phyloP scores from a whole-genome alignment of 495 filamentous ascomycete species.

The Talaromyces wortmannii region DNA sequence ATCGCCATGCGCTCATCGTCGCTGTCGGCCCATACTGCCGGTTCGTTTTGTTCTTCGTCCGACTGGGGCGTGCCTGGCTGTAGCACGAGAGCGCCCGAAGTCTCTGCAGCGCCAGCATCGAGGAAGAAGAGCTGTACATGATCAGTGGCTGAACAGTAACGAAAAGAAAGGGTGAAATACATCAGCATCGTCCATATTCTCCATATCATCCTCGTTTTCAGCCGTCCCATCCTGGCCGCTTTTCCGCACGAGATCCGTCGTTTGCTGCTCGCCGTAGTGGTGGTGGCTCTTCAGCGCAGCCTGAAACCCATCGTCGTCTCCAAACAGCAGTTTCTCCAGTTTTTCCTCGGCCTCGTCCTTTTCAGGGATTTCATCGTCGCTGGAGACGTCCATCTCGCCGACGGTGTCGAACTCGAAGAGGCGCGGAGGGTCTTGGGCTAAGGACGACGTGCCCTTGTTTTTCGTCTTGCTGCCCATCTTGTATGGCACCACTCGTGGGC shows the following conservation, averaged over 20 bases:
- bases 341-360: constrained; percentile 79
- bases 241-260: constrained; percentile 23
- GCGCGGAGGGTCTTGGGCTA: not conserved
- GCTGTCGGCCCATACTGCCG: constrained; percentile 82
- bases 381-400: constrained; percentile 16
- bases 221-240: constrained; percentile 28
- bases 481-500: too few species aligned
- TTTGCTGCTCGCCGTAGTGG: constrained; percentile 16
- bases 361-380: constrained; percentile 41
- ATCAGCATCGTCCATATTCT: constrained; percentile 56
- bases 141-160: constrained; percentile 3
- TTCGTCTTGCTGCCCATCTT: not conserved
- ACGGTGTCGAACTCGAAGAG: constrained; percentile 20
- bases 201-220: constrained; percentile 23
- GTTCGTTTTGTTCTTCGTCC: constrained; percentile 16
- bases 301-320: constrained; percentile 73
- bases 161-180: constrained; percentile 23
- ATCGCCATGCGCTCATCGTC: constrained; percentile 85
- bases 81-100: constrained; percentile 33
- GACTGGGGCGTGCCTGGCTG: constrained; percentile 24
- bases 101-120: constrained; percentile 50
- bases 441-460: not conserved
- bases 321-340: constrained; percentile 80
- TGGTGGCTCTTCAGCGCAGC: constrained; percentile 50
- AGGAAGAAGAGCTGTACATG: constrained; percentile 57